Percentiles rank a stretch among this genome's conserved stretches.
phyloP scores from a whole-genome alignment of 345 rosid species.

The Citrus reticulata region DNA sequence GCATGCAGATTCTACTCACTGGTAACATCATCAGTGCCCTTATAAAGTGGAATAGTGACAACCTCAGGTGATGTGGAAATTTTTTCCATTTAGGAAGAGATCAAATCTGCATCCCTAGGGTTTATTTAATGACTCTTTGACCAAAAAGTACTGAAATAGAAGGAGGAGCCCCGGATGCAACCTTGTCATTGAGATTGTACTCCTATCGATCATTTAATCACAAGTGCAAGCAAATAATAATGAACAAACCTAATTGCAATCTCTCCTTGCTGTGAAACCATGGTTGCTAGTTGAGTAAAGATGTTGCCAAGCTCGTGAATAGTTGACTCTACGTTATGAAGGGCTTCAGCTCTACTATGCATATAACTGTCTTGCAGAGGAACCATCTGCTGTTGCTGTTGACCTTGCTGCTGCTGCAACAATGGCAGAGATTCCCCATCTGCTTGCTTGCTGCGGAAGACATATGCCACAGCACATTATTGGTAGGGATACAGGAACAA shows the following conservation, averaged over 20 bases:
- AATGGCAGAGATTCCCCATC: conserved; percentile 62
- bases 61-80: neutral
- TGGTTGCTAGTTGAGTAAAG: conserved; percentile 75
- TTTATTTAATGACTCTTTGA: neutral
- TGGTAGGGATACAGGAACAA: neutral
- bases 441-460: conserved; percentile 39
- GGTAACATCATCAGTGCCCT: neutral
- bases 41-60: neutral
- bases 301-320: conserved; percentile 74
- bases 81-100: neutral
- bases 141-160: neutral
- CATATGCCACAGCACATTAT: neutral
- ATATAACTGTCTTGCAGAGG: conserved; percentile 76
- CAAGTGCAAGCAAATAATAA: neutral
- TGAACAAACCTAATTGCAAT: conserved; percentile 68
- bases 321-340: conserved; percentile 80
- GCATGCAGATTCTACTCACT: neutral
- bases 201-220: neutral
- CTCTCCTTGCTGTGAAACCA: conserved; percentile 93
- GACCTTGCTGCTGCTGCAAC: conserved; percentile 41
- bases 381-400: conserved; percentile 65
- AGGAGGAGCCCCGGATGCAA: neutral
- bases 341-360: conserved; percentile 84
- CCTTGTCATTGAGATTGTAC: neutral
- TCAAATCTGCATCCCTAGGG: neutral